A percentile compares a stretch with the other conserved stretches of the same genome.
Evolutionary conservation across 2,329 filamentous ascomycete species (phyloP).

Genomic region (Fusarium palustre): DNA sequence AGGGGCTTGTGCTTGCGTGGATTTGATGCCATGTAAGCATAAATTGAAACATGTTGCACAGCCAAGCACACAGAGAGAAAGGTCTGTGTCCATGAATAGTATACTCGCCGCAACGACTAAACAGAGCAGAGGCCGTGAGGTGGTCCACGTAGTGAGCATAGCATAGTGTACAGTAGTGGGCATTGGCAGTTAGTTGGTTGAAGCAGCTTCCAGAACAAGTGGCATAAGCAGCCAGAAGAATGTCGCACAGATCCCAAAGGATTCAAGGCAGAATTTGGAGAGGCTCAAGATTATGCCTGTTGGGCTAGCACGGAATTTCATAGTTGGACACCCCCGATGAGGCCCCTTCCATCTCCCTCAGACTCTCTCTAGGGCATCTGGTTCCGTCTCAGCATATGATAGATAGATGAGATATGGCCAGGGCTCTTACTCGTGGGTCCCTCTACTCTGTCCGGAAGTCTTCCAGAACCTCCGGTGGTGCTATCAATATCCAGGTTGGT

Average conservation of each 20-base stretch:
- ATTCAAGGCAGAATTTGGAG: constrained; percentile 24
- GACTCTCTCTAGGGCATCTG: constrained; percentile 11
- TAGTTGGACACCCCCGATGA: constrained; percentile 5
- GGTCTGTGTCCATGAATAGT: constrained; percentile 18
- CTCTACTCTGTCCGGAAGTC: constrained; percentile 15
- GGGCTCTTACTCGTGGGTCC: constrained; percentile 19
- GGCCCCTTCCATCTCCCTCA: constrained; percentile 47
- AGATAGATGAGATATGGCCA: constrained; percentile 6
- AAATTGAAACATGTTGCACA: constrained; percentile 33
- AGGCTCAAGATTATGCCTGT: constrained; percentile 9
- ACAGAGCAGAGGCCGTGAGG: constrained; percentile 20
- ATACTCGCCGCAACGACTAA: constrained; percentile 17
- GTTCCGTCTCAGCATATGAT: constrained; percentile 38
- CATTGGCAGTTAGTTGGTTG: neutral
- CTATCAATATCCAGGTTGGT: constrained; percentile 18
- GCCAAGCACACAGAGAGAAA: neutral
- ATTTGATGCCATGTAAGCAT: constrained; percentile 9
- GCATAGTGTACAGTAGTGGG: neutral
- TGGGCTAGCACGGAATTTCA: constrained; percentile 4
- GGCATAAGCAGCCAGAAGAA: constrained; percentile 15
- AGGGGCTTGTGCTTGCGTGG: constrained; percentile 1
- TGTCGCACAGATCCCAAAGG: constrained; percentile 30
- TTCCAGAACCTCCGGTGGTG: constrained; percentile 32
- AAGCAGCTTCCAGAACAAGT: constrained; percentile 9
- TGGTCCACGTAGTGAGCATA: constrained; percentile 30